phyloP scores from a whole-genome alignment of 768 basidiomycete species.

The Neoboletus subvelutipes region DNA sequence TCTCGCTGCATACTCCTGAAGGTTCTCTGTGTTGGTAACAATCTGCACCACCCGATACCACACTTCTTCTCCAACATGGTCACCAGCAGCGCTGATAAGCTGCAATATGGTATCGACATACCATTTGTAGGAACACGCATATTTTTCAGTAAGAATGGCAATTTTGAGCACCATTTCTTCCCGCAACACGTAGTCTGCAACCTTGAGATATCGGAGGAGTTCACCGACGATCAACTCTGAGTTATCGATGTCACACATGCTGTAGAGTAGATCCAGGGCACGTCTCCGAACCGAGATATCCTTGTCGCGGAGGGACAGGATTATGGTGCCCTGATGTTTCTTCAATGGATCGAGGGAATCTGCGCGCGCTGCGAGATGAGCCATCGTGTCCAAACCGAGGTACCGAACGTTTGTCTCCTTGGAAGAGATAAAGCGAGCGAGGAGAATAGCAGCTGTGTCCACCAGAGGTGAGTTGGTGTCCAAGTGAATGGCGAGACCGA shows the following conservation, averaged over 20 bases:
- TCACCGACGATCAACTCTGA: conserved; percentile 96
- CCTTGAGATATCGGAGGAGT: conserved; percentile 85
- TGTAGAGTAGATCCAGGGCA: conserved; percentile 93
- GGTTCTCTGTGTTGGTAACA: conserved; percentile 96
- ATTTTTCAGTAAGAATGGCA: conserved; percentile 98
- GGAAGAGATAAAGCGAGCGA: conserved; percentile 94
- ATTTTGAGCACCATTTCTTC: conserved; percentile 99
- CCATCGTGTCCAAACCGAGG: conserved; percentile 96
- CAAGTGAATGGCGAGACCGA: conserved; percentile 92
- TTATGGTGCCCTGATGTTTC: conserved; percentile 94
- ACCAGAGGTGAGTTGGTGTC: conserved; percentile 91
- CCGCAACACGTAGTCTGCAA: conserved; percentile 95
- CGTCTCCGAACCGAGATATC: conserved; percentile 95
- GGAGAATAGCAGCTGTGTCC: conserved; percentile 80
- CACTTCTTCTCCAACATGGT: conserved; percentile 98
- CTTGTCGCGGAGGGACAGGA: conserved; percentile 90
- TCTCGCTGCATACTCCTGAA: conserved; percentile 94
- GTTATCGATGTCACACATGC: conserved; percentile 99
- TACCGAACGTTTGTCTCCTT: conserved; percentile 99
- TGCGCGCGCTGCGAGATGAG: conserved; percentile 92
- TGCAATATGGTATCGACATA: conserved; percentile 98
- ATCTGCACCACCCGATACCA: conserved; percentile 99
- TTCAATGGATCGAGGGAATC: conserved; percentile 92
- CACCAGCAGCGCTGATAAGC: conserved; percentile 94
- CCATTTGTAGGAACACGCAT: conserved; percentile 97